Evolutionary conservation across 2,329 filamentous ascomycete species (phyloP), one percentile per base, ranked within the genome.

Genomic region (Colletotrichum camelliae): DNA sequence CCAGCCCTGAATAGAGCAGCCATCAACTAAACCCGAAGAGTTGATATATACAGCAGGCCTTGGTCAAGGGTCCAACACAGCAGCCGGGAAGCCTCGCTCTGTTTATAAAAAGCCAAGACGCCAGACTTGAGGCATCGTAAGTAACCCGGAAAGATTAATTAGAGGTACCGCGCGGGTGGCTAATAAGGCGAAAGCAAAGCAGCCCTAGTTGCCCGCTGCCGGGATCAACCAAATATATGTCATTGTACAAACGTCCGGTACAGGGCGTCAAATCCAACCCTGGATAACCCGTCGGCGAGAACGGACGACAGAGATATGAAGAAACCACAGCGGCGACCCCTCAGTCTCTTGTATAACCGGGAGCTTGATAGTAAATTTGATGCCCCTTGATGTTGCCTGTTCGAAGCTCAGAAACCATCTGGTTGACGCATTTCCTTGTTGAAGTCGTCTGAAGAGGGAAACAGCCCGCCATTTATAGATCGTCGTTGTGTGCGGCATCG

Each of bases 321-420:
- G 18, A n/a, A 3, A 0, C 2, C 7, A 1, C 18, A 43, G n/a
- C 39, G 8, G 4, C 39, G 16, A n/a, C 18, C 9, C 9, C 0
- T 12, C 5, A 43, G n/a, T 52, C 43, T 52, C 43, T 52, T 21
- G 43, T 52, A 52, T 4, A 1, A 7, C 1, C 3, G 43, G 1
- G 10, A 52, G 43, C n/a, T 52, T 52, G 2, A 1, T 52, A 0
- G 43, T 7, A 13, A 1, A 21, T n/a, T n/a, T n/a, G n/a, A n/a
- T n/a, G 10, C 18, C 5, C 1, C n/a, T 10, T 12, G 18, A 21
- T 2, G n/a, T 52, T 48, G 43, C 18, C 43, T 48, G 18, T 43
- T 43, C 5, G 37, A 8, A 43, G 4, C 37, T 43, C 6, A 18
- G 15, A 7, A 18, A 43, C 7, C 37, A 43, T 16, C 8, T 43